Conservation (phyloP, 2,329 filamentous ascomycete species). For the Mycosphaerelloides madeirae region DNA sequence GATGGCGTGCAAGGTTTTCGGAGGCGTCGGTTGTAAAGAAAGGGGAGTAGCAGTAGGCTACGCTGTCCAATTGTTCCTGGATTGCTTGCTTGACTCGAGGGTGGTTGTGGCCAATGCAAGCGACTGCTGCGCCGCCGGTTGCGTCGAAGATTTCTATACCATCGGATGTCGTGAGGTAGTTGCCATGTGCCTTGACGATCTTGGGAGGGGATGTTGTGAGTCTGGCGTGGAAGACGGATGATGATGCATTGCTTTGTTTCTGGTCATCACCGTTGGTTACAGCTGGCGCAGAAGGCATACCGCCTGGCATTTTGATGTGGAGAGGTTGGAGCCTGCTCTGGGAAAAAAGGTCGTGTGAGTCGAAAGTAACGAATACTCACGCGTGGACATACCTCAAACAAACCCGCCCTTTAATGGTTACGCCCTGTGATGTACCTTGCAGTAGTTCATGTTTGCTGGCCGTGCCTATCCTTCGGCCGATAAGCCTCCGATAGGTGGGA, state of each 20-base stretch:
- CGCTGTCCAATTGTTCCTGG: constrained; percentile 51
- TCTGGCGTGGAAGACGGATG: constrained; percentile 46
- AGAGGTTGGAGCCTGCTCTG: too few species aligned
- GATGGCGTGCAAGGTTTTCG: constrained; percentile 47
- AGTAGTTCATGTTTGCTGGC: too few species aligned
- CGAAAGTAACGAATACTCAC: too few species aligned
- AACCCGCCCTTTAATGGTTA: too few species aligned
- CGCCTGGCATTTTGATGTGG: too few species aligned
- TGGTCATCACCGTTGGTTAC: too few species aligned
- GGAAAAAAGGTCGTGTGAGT: too few species aligned
- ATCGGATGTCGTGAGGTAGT: constrained; percentile 46
- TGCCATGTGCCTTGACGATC: constrained; percentile 45
- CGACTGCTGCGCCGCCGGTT: constrained; percentile 66
- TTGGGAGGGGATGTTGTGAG: constrained; percentile 41
- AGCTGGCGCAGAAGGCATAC: too few species aligned
- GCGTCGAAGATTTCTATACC: constrained; percentile 63
- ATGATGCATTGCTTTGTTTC: background rate
- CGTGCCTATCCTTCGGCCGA: too few species aligned
- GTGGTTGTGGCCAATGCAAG: constrained; percentile 58
- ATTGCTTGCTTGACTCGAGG: constrained; percentile 54
- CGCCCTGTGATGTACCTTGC: too few species aligned
- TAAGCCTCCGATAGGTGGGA: too few species aligned
- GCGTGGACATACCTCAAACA: too few species aligned
- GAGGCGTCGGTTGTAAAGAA: constrained; percentile 52
- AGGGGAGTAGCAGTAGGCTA: constrained; percentile 54